These are phyloP conservation scores for Pseudodiploospora longispora DNA, from an alignment of 2,329 filamentous ascomycete genomes.

Conservation along the genomic window DNA sequence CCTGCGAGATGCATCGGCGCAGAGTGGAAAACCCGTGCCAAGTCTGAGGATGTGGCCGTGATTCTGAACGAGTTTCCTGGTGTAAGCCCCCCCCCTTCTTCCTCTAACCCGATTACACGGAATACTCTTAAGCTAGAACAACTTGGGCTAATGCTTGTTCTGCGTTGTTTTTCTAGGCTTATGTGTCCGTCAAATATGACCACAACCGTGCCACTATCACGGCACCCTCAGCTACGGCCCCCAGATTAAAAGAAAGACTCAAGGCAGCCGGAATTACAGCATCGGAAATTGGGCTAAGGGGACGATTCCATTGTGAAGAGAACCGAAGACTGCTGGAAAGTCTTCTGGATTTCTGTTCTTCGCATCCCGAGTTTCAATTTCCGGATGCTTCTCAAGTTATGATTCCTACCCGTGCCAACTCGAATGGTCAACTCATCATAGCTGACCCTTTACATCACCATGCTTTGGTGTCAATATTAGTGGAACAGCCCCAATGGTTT, in stretches of 20 bases:
- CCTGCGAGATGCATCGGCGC: neutral
- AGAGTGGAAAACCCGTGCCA: neutral
- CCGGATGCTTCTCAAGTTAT: conserved; percentile 20
- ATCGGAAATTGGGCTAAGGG: neutral
- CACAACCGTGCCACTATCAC: conserved; percentile 29
- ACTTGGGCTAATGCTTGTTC: neutral
- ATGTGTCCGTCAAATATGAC: conserved; percentile 29
- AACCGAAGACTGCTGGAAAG: neutral
- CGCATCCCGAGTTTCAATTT: conserved; percentile 22
- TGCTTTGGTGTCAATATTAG: conserved; percentile 25
- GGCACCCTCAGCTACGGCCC: conserved; percentile 10
- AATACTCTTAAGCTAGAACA: neutral
- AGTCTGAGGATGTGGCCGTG: conserved; percentile 8
- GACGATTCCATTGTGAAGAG: conserved; percentile 1
- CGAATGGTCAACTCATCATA: conserved; percentile 10
- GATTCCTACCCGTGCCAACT: conserved; percentile 13
- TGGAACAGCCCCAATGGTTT: conserved; percentile 27
- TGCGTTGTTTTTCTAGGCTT: conserved; percentile 17
- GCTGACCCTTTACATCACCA: conserved; percentile 18
- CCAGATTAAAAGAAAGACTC: conserved; percentile 12
- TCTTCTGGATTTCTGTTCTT: conserved; percentile 14
- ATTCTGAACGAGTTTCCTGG: conserved; percentile 11
- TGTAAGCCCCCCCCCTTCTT: neutral
- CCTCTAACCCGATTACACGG: neutral
- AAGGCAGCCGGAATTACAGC: neutral